phyloP scores from a whole-genome alignment of 208 protist genomes.

The Trypanosoma congolense region DNA sequence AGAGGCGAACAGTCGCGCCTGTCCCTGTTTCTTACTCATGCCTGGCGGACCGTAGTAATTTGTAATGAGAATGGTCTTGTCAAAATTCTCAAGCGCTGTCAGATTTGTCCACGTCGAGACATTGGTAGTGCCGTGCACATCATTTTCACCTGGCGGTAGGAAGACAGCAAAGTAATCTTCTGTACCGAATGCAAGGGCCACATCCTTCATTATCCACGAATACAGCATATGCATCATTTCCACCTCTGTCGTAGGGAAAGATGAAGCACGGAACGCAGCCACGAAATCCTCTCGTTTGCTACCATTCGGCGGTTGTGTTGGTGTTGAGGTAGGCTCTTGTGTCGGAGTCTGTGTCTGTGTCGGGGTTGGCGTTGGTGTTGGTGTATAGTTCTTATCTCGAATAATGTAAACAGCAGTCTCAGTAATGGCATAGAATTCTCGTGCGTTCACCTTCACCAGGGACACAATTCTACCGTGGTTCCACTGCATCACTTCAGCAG shows the following conservation, averaged over 20 bases:
- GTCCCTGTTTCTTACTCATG: conserved; percentile 7
- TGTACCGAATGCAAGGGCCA: conserved; percentile 31
- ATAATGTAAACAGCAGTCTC: conserved; percentile 15
- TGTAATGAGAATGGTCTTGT: conserved; percentile 41
- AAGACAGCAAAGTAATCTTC: conserved; percentile 46
- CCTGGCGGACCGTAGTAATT: conserved; percentile 31
- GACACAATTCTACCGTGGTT: not conserved
- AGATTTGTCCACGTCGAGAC: conserved; percentile 41
- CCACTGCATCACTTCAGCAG: conserved; percentile 10
- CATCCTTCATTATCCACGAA: conserved; percentile 37
- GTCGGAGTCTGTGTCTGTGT: not conserved
- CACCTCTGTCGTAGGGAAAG: conserved; percentile 31
- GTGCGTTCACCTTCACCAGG: conserved; percentile 3
- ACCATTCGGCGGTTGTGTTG: not conserved
- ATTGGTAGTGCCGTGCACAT: conserved; percentile 28
- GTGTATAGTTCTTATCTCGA: conserved; percentile 1
- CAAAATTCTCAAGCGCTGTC: conserved; percentile 25
- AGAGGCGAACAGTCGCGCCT: conserved; percentile 24
- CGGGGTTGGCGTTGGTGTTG: not conserved
- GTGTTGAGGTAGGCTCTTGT: not conserved
- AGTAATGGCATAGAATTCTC: conserved; percentile 22
- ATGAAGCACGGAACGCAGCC: conserved; percentile 28
- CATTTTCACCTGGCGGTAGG: conserved; percentile 23
- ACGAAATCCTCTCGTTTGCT: conserved; percentile 7
- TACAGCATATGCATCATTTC: conserved; percentile 51